phyloP scores from a whole-genome alignment of 2,329 filamentous ascomycete genomes.

The Ceratocystis huliohia region DNA sequence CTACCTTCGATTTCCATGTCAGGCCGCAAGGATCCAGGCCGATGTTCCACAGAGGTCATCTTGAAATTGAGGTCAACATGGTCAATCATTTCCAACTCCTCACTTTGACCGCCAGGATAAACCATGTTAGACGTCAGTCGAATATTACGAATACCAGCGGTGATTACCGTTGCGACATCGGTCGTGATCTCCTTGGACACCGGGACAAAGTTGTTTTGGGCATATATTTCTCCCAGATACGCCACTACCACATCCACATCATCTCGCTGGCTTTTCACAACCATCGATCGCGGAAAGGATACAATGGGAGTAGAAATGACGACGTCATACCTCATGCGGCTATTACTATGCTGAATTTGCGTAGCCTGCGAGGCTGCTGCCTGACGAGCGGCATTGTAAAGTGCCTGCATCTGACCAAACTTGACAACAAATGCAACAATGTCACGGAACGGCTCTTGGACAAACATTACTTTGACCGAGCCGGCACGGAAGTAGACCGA shows the following conservation, averaged over 20 bases:
- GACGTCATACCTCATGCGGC: conserved; percentile 86
- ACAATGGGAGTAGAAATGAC: conserved; percentile 91
- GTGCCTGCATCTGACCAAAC: conserved; percentile 98
- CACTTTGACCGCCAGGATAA: conserved; percentile 56
- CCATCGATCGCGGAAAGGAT: conserved; percentile 72
- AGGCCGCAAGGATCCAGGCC: conserved; percentile 60
- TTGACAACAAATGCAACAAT: conserved; percentile 97
- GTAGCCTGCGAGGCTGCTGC: conserved; percentile 88
- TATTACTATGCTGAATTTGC: conserved; percentile 80
- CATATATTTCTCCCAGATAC: conserved; percentile 93
- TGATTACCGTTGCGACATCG: conserved; percentile 75
- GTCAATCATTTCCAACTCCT: conserved; percentile 93
- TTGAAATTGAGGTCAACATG: conserved; percentile 91
- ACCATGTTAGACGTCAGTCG: conserved; percentile 81
- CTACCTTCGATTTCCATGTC: conserved; percentile 83
- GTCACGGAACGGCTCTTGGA: conserved; percentile 94
- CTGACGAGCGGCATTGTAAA: conserved; percentile 93
- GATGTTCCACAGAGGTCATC: conserved; percentile 83
- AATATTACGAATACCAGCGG: conserved; percentile 83
- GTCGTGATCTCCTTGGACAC: conserved; percentile 37
- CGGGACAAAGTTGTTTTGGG: conserved; percentile 66
- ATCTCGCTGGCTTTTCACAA: conserved; percentile 54
- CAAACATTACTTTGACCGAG: conserved; percentile 91
- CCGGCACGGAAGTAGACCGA: conserved; percentile 82
- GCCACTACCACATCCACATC: conserved; percentile 81